phyloP scores from a whole-genome alignment of 2,329 filamentous ascomycete species.

The Talaromyces marneffei region DNA sequence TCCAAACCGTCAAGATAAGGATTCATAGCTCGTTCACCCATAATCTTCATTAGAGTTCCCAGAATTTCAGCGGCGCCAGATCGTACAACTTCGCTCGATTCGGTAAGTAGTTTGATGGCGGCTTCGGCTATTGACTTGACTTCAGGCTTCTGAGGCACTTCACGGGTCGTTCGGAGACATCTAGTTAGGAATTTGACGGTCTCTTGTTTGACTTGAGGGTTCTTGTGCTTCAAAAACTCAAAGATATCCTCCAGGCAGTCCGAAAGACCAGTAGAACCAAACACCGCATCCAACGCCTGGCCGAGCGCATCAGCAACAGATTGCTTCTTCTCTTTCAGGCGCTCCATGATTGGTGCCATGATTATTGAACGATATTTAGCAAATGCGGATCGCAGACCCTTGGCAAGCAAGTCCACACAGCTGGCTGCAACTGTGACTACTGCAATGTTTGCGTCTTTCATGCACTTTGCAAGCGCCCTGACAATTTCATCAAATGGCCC shows the following conservation, averaged over 20 bases:
- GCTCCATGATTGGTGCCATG: slow-evolving; percentile 86
- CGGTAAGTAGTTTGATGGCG: slow-evolving; percentile 81
- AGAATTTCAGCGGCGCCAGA: slow-evolving; percentile 87
- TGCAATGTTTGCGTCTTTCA: slow-evolving; percentile 97
- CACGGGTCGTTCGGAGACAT: slow-evolving; percentile 73
- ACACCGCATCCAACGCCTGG: slow-evolving; percentile 70
- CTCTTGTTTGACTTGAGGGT: slow-evolving; percentile 94
- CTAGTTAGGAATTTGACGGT: slow-evolving; percentile 90
- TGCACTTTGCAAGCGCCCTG: slow-evolving; percentile 80
- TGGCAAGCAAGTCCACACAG: slow-evolving; percentile 83
- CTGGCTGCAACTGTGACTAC: slow-evolving; percentile 91
- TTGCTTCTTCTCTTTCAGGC: slow-evolving; percentile 95
- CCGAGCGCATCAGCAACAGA: slow-evolving; percentile 82
- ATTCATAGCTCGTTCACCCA: slow-evolving; percentile 93
- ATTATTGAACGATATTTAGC: slow-evolving; percentile 73
- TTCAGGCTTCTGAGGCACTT: slow-evolving; percentile 78
- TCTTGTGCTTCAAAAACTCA: slow-evolving; percentile 84
- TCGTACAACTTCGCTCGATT: slow-evolving; percentile 78
- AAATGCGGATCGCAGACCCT: slow-evolving; percentile 73
- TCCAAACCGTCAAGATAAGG: slow-evolving; percentile 86
- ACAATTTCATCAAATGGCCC: slow-evolving; percentile 80
- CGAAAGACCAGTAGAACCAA: slow-evolving; percentile 61
- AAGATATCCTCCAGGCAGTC: slow-evolving; percentile 91
- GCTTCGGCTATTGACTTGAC: slow-evolving; percentile 80
- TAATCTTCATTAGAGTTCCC: slow-evolving; percentile 96